Conservation (phyloP, 768 basidiomycete genomes). For the Termitomyces eurrhizus region DNA sequence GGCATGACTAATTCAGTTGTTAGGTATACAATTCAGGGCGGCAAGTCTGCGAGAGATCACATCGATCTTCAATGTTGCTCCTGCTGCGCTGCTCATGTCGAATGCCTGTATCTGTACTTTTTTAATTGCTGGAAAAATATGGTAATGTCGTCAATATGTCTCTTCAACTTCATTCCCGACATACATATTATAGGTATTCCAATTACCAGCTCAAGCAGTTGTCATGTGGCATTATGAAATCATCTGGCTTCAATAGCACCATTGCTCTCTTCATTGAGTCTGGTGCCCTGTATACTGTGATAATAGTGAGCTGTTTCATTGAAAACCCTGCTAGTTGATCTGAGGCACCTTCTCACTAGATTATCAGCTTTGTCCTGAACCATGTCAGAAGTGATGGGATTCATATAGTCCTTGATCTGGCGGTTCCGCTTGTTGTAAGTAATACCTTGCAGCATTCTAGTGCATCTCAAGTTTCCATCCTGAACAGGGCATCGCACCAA, state of each 20-base stretch:
- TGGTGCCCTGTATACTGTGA: conserved; percentile 8
- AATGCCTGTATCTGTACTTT: conserved; percentile 16
- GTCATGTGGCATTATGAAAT: not conserved
- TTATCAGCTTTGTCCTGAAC: conserved; percentile 12
- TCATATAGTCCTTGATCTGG: conserved; percentile 13
- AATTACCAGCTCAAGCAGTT: conserved; percentile 1
- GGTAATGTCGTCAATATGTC: conserved; percentile 1
- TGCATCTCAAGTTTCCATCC: not conserved
- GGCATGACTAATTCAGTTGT: not conserved
- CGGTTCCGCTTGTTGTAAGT: conserved; percentile 14
- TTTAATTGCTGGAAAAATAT: conserved; percentile 15
- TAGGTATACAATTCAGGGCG: conserved; percentile 8
- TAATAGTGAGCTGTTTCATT: conserved; percentile 2
- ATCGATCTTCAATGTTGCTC: conserved; percentile 9
- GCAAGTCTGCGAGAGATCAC: conserved; percentile 2
- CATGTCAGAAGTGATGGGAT: conserved; percentile 9
- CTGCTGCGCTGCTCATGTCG: conserved; percentile 10
- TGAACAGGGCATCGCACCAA: conserved; percentile 16
- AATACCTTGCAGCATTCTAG: too few relatives aligned
- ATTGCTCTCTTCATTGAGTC: conserved; percentile 15
- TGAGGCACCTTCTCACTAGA: not conserved
- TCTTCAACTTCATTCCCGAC: not conserved
- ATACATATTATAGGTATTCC: conserved; percentile 6
- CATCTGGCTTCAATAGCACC: conserved; percentile 3
- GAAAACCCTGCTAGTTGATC: not conserved